Evolutionary conservation across 2,329 filamentous ascomycete species (phyloP).

Genomic region (Xylaria arbuscula): DNA sequence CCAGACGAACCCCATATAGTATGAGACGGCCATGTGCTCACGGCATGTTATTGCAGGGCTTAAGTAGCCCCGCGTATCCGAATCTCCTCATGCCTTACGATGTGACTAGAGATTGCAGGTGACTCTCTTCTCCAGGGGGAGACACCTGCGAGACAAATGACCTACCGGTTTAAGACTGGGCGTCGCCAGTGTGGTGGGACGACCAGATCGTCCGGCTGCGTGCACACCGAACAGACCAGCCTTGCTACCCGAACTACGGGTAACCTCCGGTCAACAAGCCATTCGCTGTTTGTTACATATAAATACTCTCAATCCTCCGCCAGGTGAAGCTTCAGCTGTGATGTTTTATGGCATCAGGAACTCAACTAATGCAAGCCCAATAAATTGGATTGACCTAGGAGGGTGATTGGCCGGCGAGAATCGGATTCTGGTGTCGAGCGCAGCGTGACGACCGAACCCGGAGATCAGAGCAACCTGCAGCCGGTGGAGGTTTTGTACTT

Average conservation of each 20-base stretch:
- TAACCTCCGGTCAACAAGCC: background rate
- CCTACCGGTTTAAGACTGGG: conserved; percentile 23
- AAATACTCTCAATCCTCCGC: background rate
- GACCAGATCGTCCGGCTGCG: background rate
- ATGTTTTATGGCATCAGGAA: background rate
- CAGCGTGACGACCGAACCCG: background rate
- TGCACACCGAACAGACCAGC: background rate
- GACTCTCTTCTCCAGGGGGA: conserved; percentile 10
- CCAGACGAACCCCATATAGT: background rate
- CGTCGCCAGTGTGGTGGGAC: conserved; percentile 9
- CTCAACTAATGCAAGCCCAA: background rate
- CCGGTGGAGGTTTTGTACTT: background rate
- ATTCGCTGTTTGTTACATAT: background rate
- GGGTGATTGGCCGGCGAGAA: background rate
- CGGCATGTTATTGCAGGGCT: conserved; percentile 7
- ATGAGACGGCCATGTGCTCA: conserved; percentile 8
- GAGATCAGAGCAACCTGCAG: conserved; percentile 2
- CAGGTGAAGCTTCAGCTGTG: background rate
- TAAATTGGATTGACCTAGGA: background rate
- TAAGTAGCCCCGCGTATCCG: conserved; percentile 26
- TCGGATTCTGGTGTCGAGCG: background rate
- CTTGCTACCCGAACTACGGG: background rate
- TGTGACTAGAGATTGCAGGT: conserved; percentile 14
- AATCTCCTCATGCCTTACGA: conserved; percentile 15
- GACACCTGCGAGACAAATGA: conserved; percentile 3